Base-by-base conservation (phyloP, 352 stramenopile genomes). In the Globisporangium okanoganense region DNA sequence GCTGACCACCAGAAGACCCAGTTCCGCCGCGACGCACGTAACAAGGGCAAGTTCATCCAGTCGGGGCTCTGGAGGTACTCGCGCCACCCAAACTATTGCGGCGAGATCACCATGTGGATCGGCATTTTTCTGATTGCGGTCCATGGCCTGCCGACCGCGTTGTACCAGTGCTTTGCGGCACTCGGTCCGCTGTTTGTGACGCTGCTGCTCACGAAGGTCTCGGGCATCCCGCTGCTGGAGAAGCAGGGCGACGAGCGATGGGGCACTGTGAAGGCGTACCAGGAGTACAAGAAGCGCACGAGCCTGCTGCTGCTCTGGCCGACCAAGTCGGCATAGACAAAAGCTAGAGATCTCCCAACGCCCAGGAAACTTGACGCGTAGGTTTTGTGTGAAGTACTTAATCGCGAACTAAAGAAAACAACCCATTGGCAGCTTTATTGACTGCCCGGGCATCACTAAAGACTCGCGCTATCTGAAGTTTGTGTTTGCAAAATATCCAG, bases 71-170 rank as follows among this genome's bases (percentile, higher is more conserved):
- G 91, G 91, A 58, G 64, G 58, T 96, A 92, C 62, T 96, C 78
- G 56, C 86, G 93, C 40, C 94, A 98, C 80, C 94, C 92, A 0
- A 98, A 98, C 63, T 98, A 98, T 67, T 87, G 85, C 29, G 91
- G 90, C 5, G 94, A 98, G 75, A 93, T 98, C 53, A 68, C 88
- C 49, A 92, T 97, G 73, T 98, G 91, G 90, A 35, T 85, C 38
- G 80, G 78, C 13, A 70, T 89, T 33, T 92, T 87, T 35, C 56
- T 78, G 7, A 56, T 87, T 27, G 66, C 62, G 1, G 78, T 75
- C 2, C 78, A 82, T 57, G 74, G 67, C 10, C 65, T 94, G 20
- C 72, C 68, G 16, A 78, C 40, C 35, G 24, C 54, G 13, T 52
- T 71, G 20, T 57, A 79, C 20, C 64, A 83, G 48, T 44, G 22